Evolutionary conservation across 2,329 filamentous ascomycete species (phyloP).

Genomic region (Claviceps lovelessii): DNA sequence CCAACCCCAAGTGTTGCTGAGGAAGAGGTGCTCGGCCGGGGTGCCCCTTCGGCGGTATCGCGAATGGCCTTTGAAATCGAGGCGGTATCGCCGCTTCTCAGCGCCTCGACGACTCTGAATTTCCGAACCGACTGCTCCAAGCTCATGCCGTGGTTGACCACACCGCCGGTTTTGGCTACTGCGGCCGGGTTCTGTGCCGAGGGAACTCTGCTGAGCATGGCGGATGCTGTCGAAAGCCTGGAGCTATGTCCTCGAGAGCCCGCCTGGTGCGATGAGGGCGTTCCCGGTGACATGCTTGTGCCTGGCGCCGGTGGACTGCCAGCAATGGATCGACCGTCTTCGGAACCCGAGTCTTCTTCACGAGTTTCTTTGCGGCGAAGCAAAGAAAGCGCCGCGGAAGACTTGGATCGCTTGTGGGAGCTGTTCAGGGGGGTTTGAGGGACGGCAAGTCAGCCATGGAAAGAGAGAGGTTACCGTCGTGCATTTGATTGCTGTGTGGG

Average conservation of each 20-base stretch:
- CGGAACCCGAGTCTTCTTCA: constrained; percentile 38
- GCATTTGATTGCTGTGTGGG: background rate
- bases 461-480: background rate
- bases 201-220: constrained; percentile 26
- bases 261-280: constrained; percentile 22
- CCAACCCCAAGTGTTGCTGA: constrained; percentile 27
- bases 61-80: constrained; percentile 78
- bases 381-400: constrained; percentile 35
- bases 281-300: constrained; percentile 16
- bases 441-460: constrained; percentile 1
- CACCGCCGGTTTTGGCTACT: constrained; percentile 15
- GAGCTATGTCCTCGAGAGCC: constrained; percentile 29
- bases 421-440: constrained; percentile 1
- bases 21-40: constrained; percentile 44
- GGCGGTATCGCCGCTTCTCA: constrained; percentile 79
- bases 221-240: constrained; percentile 30
- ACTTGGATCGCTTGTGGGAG: constrained; percentile 40
- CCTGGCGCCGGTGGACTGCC: constrained; percentile 20
- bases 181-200: constrained; percentile 17
- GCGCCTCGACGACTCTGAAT: constrained; percentile 84
- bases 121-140: constrained; percentile 91
- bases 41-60: constrained; percentile 41
- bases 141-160: constrained; percentile 33
- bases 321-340: constrained; percentile 31
- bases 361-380: constrained; percentile 37